Percentiles rank a stretch among this genome's conserved stretches.
Evolutionary conservation across 768 basidiomycete genomes (phyloP).

Genomic region (Phlegmacium glaucopus): DNA sequence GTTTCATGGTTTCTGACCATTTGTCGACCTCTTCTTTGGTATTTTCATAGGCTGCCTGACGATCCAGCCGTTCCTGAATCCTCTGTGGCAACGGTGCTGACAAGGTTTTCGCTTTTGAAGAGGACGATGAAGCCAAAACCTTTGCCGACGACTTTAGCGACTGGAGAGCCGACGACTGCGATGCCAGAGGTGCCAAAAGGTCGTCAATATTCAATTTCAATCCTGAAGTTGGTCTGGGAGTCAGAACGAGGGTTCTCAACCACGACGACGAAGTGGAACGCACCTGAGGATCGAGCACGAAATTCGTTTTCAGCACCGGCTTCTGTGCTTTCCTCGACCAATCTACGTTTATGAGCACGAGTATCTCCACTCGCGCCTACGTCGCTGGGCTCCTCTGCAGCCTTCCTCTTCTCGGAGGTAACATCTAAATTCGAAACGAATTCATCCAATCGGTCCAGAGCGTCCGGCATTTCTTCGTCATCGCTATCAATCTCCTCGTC

Average conservation of each 20-base stretch:
- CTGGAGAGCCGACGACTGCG: constrained; percentile 58
- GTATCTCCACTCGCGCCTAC: constrained; percentile 19
- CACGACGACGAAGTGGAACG: constrained; percentile 4
- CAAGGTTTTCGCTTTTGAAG: constrained; percentile 56
- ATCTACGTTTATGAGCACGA: constrained; percentile 51
- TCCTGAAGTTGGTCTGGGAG: constrained; percentile 30
- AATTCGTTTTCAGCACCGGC: constrained; percentile 84
- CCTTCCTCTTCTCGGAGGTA: constrained; percentile 67
- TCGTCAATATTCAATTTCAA: constrained; percentile 66
- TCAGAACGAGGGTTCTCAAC: neutral
- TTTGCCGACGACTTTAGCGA: constrained; percentile 72
- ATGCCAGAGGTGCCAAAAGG: constrained; percentile 68
- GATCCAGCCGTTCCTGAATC: constrained; percentile 84
- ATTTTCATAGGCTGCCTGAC: constrained; percentile 92
- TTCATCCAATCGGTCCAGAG: constrained; percentile 64
- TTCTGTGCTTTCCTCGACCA: constrained; percentile 69
- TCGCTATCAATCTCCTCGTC: no score
- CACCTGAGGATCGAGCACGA: constrained; percentile 50
- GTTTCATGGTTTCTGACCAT: constrained; percentile 91
- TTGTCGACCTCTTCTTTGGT: constrained; percentile 92
- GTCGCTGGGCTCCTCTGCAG: constrained; percentile 33
- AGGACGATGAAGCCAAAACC: constrained; percentile 48
- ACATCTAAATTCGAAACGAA: constrained; percentile 71
- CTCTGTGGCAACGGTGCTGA: constrained; percentile 84
- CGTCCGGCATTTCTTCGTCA: constrained; percentile 50